Percentiles rank a stretch among this genome's conserved stretches.
Evolutionary conservation across 2,329 filamentous ascomycete species (phyloP).

Genomic region (Aspergillus pseudonomiae): DNA sequence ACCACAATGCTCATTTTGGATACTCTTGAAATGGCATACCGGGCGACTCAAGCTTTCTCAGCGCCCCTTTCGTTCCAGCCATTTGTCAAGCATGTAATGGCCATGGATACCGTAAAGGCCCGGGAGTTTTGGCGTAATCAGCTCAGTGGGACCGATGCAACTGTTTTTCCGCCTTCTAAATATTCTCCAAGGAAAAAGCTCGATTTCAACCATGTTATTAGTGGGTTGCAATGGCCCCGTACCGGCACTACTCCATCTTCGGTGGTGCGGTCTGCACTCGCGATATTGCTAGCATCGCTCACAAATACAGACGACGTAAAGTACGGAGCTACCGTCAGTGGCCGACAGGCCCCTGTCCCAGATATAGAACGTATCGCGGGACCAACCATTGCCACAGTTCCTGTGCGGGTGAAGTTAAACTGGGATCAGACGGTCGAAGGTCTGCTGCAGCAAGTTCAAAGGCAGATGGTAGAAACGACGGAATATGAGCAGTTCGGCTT

Average conservation of each 20-base stretch:
- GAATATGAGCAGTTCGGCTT: constrained; percentile 8
- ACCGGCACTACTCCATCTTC: constrained; percentile 25
- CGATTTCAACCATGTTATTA: background rate
- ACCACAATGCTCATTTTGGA: constrained; percentile 1
- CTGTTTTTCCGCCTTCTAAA: background rate
- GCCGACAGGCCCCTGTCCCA: constrained; percentile 38
- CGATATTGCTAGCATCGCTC: constrained; percentile 36
- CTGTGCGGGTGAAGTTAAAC: background rate
- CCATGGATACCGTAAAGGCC: background rate
- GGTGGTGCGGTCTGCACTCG: constrained; percentile 42
- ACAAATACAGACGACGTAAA: constrained; percentile 39
- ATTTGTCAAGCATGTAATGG: background rate
- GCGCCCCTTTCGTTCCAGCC: background rate
- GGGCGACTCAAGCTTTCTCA: background rate
- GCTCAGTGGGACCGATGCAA: background rate
- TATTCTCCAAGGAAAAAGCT: background rate
- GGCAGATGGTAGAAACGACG: background rate
- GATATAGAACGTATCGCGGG: constrained; percentile 43
- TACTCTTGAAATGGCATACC: background rate
- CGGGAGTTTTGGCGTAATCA: background rate
- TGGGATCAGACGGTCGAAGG: background rate
- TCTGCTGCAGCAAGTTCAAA: background rate
- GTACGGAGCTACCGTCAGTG: constrained; percentile 44
- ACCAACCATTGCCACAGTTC: constrained; percentile 40
- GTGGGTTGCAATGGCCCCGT: background rate